Evolutionary conservation across 2,329 filamentous ascomycete species (phyloP), one percentile per base, ranked within the genome.

Genomic region (Colletotrichum sojae): DNA sequence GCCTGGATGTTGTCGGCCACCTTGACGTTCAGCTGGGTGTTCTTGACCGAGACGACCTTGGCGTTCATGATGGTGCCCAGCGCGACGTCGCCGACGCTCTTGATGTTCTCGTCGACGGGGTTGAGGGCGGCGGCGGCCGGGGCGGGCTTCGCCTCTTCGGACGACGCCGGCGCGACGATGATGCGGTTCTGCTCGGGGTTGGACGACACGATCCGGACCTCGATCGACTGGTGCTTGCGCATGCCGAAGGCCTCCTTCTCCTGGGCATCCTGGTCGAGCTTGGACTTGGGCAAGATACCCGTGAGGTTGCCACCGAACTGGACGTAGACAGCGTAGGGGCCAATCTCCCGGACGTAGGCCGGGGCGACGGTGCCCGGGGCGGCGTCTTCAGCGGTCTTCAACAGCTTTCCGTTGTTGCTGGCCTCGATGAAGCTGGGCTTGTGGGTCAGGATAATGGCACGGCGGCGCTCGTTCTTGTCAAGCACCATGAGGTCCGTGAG

Each of bases 21-120:
- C 73, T 93, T 89, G 6, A 99, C 94, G 73, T 98, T 98, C 63
- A 98, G 84, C 78, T 99, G 96, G 0, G 95, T 98, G 56, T 91
- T 91, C 80, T 97, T 97, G 76, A 98, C 84, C 0, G 94, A 94
- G n/a, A 89, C 88, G 52, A 99, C 89, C 73, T 88, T 91, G 46
- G 93, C 95, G 76, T 93, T 94, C 8, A 91, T 90, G 54, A 92
- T 78, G 72, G 87, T 91, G 61, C 95, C 95, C 36, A 94, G 84
- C 1, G 84, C 84, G 56, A 97, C 87, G 73, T 97, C 94, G 53
- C 90, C 89, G n/a, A 92, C 84, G 6, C 89, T 87, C 40, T 82
- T 84, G 68, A 93, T 85, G 5, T 82, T 84, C 8, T 86, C 83
- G 74, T 97, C 94, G 6, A 95, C 81, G 3, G 83, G 77, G 53